These are phyloP conservation scores for Trichoderma afroharzianum DNA, from an alignment of 2,329 filamentous ascomycete species.

Conservation along the genomic window DNA sequence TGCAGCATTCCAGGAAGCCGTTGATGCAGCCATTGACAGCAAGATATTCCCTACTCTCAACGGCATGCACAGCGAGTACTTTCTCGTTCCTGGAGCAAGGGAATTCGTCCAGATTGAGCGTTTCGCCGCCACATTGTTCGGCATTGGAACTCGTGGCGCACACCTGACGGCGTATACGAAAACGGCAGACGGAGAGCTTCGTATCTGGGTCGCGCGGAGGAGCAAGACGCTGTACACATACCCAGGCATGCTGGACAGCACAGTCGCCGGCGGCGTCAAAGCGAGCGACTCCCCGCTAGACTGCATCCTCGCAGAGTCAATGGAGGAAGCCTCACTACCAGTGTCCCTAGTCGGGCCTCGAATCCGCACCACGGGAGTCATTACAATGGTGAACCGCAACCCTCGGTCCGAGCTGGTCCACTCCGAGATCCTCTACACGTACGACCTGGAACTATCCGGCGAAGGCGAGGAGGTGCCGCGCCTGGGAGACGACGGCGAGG, in stretches of 20 bases:
- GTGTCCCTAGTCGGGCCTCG: slow-evolving; percentile 26
- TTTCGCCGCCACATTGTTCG: slow-evolving; percentile 60
- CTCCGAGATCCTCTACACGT: slow-evolving; percentile 58
- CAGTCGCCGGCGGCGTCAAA: slow-evolving; percentile 73
- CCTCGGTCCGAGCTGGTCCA: slow-evolving; percentile 29
- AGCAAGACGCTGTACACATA: slow-evolving; percentile 67
- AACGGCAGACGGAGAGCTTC: slow-evolving; percentile 41
- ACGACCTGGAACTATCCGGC: slow-evolving; percentile 64
- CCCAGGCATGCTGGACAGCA: slow-evolving; percentile 72
- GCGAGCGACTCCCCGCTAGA: slow-evolving; percentile 62
- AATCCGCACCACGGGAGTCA: slow-evolving; percentile 29
- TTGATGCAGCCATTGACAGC: slow-evolving; percentile 37
- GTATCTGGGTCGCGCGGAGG: slow-evolving; percentile 70
- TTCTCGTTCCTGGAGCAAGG: slow-evolving; percentile 38
- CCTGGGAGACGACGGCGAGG: slow-evolving; percentile 77
- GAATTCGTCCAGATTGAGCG: slow-evolving; percentile 52
- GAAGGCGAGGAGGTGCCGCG: slow-evolving; percentile 55
- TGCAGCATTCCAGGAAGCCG: slow-evolving; percentile 37
- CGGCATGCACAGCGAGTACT: slow-evolving; percentile 41
- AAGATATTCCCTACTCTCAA: slow-evolving; percentile 38
- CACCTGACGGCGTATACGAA: slow-evolving; percentile 62
- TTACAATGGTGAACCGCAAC: slow-evolving; percentile 36
- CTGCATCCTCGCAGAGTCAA: slow-evolving; percentile 66
- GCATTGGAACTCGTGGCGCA: slow-evolving; percentile 61
- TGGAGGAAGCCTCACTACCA: slow-evolving; percentile 61